Base-by-base conservation (phyloP, 1,284 basidiomycete species). In the Cryptococcus jaspeensis region DNA sequence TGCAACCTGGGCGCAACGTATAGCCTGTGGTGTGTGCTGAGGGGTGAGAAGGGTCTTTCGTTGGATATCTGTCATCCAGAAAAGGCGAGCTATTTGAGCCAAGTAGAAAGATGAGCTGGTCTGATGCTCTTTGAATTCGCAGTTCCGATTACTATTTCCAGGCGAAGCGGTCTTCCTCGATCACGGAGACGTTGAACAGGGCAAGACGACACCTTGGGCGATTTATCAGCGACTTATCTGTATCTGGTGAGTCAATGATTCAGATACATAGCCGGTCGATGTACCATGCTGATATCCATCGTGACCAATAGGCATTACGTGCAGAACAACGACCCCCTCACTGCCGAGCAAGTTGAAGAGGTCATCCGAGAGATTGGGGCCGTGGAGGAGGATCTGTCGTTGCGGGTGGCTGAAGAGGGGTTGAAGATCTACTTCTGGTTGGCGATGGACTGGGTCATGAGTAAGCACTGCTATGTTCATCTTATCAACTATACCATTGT, bases 141-240 rank as follows among this genome's bases (percentile, higher is more conserved):
- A 70, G 69, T 70, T 67, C 28, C 36, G 55, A 2, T n/a, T 66
- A 16, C 51, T 70, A 11, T 70, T 66, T 39, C 66, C 67, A 7
- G 55, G 63, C 5, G 63, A 63, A 44, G 53, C 46, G 40, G 20
- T 22, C 11, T 50, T 50, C 13, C 42, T 46, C 2, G 41, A 35
- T 12, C 35, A 22, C 32, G 52, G 48, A 16, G 37, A 53, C n/a
- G 2, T 7, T 7, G 8, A 18, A 16, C n/a, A 28, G 8, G 58
- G 59, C 13, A 55, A 62, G 39, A 35, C 48, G 16, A 66, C 59
- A 12, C 59, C 60, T 16, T 68, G 70, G 67, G 50, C 58, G 0
- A 59, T 71, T 13, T 69, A 65, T 55, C 60, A 67, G 40, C 58
- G 59, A 1, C 47, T 61, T 5, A 53, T 66, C 18, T 53, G 60